phyloP scores from a whole-genome alignment of 495 filamentous ascomycete species.

The Clavariopsis aquatica region DNA sequence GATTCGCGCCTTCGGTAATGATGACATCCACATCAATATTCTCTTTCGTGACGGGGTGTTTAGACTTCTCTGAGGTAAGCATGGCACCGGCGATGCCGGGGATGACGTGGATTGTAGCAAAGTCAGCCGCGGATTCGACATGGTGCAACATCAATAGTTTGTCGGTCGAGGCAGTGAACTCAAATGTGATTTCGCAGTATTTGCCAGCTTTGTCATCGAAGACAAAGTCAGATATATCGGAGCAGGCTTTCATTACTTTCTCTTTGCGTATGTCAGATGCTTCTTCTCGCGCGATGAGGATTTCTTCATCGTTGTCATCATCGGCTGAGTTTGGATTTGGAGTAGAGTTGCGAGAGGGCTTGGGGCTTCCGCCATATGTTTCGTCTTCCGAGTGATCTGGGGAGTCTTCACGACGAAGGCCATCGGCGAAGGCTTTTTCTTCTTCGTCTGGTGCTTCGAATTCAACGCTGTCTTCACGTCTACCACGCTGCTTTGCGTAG shows the following conservation, averaged over 20 bases:
- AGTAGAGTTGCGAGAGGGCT: slow-evolving; percentile 13
- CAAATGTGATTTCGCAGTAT: slow-evolving; percentile 77
- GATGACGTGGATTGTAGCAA: slow-evolving; percentile 85
- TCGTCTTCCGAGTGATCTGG: slow-evolving; percentile 31
- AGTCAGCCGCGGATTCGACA: slow-evolving; percentile 73
- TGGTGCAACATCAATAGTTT: slow-evolving; percentile 92
- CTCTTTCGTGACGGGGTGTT: slow-evolving; percentile 52
- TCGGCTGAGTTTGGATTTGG: slow-evolving; percentile 19
- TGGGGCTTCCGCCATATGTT: slow-evolving; percentile 37
- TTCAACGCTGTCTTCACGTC: slow-evolving; percentile 74
- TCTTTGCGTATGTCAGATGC: slow-evolving; percentile 53
- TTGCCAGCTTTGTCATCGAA: slow-evolving; percentile 75
- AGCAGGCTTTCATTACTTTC: slow-evolving; percentile 60
- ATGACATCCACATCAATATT: slow-evolving; percentile 57
- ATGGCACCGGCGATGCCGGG: slow-evolving; percentile 70
- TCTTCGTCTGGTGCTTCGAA: slow-evolving; percentile 93
- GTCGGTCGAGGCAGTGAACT: slow-evolving; percentile 77
- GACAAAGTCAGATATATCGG: slow-evolving; percentile 70
- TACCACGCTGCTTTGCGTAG: slow-evolving; percentile 69
- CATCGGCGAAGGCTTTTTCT: slow-evolving; percentile 62
- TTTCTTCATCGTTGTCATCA: slow-evolving; percentile 49
- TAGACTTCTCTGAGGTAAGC: slow-evolving; percentile 62
- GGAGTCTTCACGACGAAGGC: slow-evolving; percentile 23
- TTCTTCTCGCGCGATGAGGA: slow-evolving; percentile 15
- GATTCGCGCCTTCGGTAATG: slow-evolving; percentile 82